A percentile compares a stretch with the other conserved stretches of the same genome.
Conservation (phyloP, 768 basidiomycete species). For the Tricholoma flavovirens region DNA sequence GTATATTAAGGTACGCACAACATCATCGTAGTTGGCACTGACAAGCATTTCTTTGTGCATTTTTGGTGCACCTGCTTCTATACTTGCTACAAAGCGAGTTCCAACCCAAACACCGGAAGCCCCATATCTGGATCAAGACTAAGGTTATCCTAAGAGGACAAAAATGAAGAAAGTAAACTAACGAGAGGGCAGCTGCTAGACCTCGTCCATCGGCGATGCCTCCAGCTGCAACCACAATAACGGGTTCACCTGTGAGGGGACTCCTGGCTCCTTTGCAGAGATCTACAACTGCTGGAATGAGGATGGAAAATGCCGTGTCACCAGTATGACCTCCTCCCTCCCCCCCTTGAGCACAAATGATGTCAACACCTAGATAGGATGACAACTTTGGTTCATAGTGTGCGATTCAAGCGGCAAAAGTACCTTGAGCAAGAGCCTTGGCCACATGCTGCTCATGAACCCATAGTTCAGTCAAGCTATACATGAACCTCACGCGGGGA, state of each 20-base stretch:
- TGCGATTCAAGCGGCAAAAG: not conserved
- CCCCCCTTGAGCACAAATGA: constrained; percentile 85
- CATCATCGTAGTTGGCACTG: constrained; percentile 72
- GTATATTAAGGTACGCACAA: constrained; percentile 65
- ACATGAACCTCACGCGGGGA: not conserved
- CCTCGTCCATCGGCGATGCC: constrained; percentile 82
- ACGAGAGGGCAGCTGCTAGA: constrained; percentile 70
- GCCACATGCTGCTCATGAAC: constrained; percentile 48
- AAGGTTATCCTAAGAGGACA: not conserved
- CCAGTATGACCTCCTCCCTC: constrained; percentile 91
- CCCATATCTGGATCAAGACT: constrained; percentile 49
- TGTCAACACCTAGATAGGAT: constrained; percentile 59
- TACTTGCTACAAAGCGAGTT: constrained; percentile 80
- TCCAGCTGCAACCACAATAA: constrained; percentile 79
- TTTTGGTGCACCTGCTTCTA: constrained; percentile 73
- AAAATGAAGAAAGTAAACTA: constrained; percentile 14
- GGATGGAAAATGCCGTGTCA: constrained; percentile 72
- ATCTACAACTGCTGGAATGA: constrained; percentile 81
- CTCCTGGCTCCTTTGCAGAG: constrained; percentile 62
- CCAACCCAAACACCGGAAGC: constrained; percentile 87
- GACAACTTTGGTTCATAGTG: not conserved
- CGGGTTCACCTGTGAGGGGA: constrained; percentile 71
- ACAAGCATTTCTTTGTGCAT: constrained; percentile 65
- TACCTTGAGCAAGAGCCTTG: constrained; percentile 71
- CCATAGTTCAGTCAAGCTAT: constrained; percentile 5